Percentiles rank a stretch among this genome's conserved stretches.
Evolutionary conservation across 2,329 filamentous ascomycete genomes (phyloP).

Genomic region (Drechslerella coelobrocha): DNA sequence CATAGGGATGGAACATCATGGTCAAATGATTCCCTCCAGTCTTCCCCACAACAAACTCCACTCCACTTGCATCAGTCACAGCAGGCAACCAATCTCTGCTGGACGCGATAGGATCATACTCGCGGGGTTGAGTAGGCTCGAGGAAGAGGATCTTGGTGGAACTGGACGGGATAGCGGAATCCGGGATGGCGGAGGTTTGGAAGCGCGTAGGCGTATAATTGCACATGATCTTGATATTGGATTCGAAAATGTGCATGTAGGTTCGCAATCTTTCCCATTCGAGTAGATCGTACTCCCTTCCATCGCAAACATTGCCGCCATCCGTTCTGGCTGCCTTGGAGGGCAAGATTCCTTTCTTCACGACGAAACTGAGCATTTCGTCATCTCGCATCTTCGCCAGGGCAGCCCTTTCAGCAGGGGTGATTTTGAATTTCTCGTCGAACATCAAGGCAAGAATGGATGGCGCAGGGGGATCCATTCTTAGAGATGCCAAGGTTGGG

Average conservation of each 20-base stretch:
- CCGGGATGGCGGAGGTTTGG: too few relatives aligned
- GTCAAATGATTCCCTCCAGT: too few relatives aligned
- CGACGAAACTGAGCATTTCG: not conserved
- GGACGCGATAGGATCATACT: too few relatives aligned
- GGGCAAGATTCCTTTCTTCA: not conserved
- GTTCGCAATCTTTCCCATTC: not conserved
- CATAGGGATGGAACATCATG: too few relatives aligned
- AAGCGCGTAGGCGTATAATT: too few relatives aligned
- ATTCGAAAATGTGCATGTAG: not conserved
- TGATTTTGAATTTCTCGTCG: not conserved
- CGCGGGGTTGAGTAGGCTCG: too few relatives aligned
- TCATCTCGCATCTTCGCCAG: not conserved
- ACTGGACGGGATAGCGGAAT: too few relatives aligned
- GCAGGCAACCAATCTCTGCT: too few relatives aligned
- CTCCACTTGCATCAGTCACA: too few relatives aligned
- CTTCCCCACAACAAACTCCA: too few relatives aligned
- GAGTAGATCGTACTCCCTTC: not conserved
- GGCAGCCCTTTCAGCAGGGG: not conserved
- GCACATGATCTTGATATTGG: too few relatives aligned
- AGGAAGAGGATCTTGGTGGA: too few relatives aligned
- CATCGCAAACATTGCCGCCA: not conserved
- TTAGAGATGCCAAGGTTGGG: not conserved
- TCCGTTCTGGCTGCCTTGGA: not conserved
- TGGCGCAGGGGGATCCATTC: not conserved
- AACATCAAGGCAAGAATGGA: not conserved